Evolutionary conservation across 1,284 basidiomycete genomes (phyloP).

Genomic region (Mycosarcoma maydis): DNA sequence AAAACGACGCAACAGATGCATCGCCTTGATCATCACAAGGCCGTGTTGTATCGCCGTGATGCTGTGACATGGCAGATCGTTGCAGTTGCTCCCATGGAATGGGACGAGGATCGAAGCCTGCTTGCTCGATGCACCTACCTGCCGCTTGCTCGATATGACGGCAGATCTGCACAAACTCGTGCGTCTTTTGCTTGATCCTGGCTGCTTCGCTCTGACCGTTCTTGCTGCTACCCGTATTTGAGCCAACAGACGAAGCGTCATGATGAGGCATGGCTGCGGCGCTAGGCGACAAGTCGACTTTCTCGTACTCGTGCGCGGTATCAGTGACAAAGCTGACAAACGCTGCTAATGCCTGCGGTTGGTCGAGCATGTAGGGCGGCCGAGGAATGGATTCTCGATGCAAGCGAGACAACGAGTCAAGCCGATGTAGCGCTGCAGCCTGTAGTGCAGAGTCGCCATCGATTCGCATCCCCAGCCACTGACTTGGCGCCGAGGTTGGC

Average conservation of each 20-base stretch:
- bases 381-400: conserved; percentile 54
- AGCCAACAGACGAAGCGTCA: neutral
- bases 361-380: conserved; percentile 51
- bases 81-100: conserved; percentile 31
- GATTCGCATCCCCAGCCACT: conserved; percentile 30
- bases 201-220: conserved; percentile 5
- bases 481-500: conserved; percentile 18
- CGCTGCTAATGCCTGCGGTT: conserved; percentile 46
- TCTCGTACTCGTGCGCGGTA: conserved; percentile 24
- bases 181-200: conserved; percentile 21
- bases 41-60: neutral
- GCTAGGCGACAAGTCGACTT: neutral
- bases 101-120: conserved; percentile 51
- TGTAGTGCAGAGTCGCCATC: conserved; percentile 49
- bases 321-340: conserved; percentile 50
- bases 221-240: neutral
- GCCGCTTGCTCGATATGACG: conserved; percentile 52
- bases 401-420: conserved; percentile 25
- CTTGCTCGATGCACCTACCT: conserved; percentile 49
- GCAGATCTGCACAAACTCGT: conserved; percentile 49
- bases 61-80: conserved; percentile 2
- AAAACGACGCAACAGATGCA: conserved; percentile 6
- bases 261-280: neutral
- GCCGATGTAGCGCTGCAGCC: conserved; percentile 19
- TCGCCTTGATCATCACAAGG: neutral